These are phyloP conservation scores for Diaporthe sp. DNA, from an alignment of 2,329 filamentous ascomycete genomes.

Conservation along the genomic window DNA sequence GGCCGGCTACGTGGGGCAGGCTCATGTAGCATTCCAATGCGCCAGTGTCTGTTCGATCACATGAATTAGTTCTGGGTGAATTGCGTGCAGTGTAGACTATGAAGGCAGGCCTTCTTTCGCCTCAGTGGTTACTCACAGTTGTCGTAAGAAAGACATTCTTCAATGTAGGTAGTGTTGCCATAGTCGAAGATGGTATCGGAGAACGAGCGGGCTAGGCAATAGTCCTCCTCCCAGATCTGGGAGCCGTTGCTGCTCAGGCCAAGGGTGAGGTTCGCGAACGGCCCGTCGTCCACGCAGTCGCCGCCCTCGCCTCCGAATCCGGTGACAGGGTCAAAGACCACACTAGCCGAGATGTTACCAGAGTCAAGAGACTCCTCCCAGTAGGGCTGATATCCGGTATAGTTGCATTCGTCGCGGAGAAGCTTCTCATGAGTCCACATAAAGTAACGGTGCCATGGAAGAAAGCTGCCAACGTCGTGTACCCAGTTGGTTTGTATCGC, in stretches of 20 bases:
- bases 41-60: neutral
- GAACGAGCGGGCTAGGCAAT: constrained; percentile 31
- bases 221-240: constrained; percentile 21
- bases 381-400: constrained; percentile 48
- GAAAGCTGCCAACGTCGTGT: constrained; percentile 51
- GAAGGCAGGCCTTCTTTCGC: constrained; percentile 39
- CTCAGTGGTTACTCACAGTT: constrained; percentile 43
- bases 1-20: constrained; percentile 45
- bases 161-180: constrained; percentile 21
- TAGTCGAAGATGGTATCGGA: constrained; percentile 21
- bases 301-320: constrained; percentile 53
- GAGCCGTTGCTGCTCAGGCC: constrained; percentile 38
- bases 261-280: constrained; percentile 52
- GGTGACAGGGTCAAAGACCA: constrained; percentile 48
- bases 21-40: constrained; percentile 45
- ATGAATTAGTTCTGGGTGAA: neutral
- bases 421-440: constrained; percentile 51
- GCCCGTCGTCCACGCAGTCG: constrained; percentile 52
- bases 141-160: constrained; percentile 13
- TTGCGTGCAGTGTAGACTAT: neutral
- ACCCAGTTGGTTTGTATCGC: constrained; percentile 49
- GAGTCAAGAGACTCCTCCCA: constrained; percentile 54
- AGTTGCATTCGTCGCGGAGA: constrained; percentile 50
- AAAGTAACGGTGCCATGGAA: constrained; percentile 54
- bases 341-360: constrained; percentile 44